phyloP scores from a whole-genome alignment of 768 basidiomycete genomes.

The Boletus rubroflammeus region DNA sequence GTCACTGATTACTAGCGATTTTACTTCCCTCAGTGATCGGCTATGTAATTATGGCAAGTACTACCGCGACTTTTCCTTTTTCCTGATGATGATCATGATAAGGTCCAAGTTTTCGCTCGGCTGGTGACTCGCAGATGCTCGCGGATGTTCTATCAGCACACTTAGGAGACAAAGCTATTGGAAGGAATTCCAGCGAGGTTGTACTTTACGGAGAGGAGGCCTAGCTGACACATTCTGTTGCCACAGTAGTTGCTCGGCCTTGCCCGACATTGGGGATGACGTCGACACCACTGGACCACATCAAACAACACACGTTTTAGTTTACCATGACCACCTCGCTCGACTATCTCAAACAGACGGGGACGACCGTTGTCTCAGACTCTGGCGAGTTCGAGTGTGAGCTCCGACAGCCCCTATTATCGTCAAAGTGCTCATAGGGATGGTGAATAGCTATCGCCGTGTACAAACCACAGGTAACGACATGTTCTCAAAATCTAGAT shows the following conservation, averaged over 20 bases:
- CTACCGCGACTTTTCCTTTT: no score
- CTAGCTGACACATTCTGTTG: background rate
- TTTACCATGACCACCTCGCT: conserved; percentile 66
- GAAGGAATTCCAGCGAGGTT: background rate
- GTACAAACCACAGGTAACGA: conserved; percentile 82
- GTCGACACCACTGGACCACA: background rate
- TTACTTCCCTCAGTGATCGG: no score
- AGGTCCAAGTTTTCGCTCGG: background rate
- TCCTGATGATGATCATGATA: no score
- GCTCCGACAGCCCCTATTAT: conserved; percentile 16
- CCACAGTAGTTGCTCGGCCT: background rate
- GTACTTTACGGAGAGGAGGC: background rate
- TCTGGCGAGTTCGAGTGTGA: conserved; percentile 88
- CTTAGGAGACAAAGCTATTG: background rate
- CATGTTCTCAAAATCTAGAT: background rate
- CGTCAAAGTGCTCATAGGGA: conserved; percentile 10
- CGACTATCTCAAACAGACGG: conserved; percentile 78
- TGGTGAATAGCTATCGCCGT: conserved; percentile 69
- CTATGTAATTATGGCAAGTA: no score
- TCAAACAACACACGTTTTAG: background rate
- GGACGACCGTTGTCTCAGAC: conserved; percentile 93
- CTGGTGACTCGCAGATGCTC: background rate
- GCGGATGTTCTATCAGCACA: no score
- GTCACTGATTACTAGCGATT: no score
- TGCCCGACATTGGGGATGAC: background rate